phyloP scores from a whole-genome alignment of 164 flowering plant genomes.

The Stephania yunnanensis region DNA sequence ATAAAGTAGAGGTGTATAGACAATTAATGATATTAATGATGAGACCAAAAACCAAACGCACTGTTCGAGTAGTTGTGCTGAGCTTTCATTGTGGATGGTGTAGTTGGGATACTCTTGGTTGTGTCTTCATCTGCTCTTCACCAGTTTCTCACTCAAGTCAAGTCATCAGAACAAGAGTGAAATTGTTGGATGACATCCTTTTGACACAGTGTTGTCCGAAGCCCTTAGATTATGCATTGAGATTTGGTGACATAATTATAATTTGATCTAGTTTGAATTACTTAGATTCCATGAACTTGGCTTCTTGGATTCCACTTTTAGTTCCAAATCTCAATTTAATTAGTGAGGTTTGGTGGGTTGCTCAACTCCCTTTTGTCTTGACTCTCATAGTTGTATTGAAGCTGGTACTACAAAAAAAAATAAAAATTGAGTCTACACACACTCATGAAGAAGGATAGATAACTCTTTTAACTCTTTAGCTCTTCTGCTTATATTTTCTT shows the following conservation, averaged over 20 bases:
- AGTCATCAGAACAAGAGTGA: neutral
- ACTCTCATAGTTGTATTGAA: slow-evolving; percentile 10
- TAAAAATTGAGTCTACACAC: neutral
- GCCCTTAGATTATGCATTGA: no score
- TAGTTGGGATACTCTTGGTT: neutral
- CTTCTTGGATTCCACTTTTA: neutral
- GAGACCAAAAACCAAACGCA: neutral
- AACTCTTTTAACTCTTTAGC: slow-evolving; percentile 12
- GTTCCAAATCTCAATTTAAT: slow-evolving; percentile 25
- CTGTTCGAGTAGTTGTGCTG: neutral
- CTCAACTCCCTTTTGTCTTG: slow-evolving; percentile 38
- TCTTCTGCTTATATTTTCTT: neutral
- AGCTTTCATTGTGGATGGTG: neutral
- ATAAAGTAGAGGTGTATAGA: neutral
- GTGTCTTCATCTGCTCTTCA: neutral
- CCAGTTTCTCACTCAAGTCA: neutral
- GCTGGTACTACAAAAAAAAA: neutral
- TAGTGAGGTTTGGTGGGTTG: slow-evolving; percentile 37
- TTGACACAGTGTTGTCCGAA: no score
- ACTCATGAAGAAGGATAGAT: no score
- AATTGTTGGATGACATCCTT: no score
- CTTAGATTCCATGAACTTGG: neutral
- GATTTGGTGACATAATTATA: neutral
- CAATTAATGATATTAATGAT: neutral
- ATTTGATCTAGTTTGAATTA: no score